These are phyloP conservation scores for Pythium angustatum DNA, from an alignment of 352 stramenopile genomes.

Conservation along the genomic window DNA sequence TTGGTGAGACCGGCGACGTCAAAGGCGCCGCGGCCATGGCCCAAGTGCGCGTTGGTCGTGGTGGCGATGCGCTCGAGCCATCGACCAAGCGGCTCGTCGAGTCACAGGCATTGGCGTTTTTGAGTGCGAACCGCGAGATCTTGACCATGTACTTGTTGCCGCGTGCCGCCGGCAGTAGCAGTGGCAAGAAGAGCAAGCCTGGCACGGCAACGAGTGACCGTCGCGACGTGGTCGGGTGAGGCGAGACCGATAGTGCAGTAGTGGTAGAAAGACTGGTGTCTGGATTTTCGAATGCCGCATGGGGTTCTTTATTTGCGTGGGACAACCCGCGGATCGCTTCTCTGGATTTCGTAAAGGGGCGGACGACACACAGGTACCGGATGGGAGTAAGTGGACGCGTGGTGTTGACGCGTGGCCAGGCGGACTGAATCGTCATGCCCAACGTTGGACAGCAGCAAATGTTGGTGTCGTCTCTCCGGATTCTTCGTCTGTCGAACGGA, in stretches of 20 bases:
- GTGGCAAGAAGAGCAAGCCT: conserved; percentile 26
- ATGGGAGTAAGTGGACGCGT: too few species aligned
- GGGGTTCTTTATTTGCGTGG: too few species aligned
- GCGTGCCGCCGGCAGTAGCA: conserved; percentile 29
- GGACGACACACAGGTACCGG: not conserved
- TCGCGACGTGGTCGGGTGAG: too few species aligned
- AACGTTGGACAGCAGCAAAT: too few species aligned
- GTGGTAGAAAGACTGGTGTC: too few species aligned
- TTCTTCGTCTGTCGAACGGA: too few species aligned
- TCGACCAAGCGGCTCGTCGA: conserved; percentile 80
- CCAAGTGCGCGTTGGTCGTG: conserved; percentile 65
- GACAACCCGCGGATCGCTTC: not conserved
- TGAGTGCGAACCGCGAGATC: conserved; percentile 72
- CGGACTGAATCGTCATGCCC: too few species aligned
- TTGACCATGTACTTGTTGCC: conserved; percentile 84
- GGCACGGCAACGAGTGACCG: conserved; percentile 1
- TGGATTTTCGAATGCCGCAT: not conserved
- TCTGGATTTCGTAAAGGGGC: conserved; percentile 5
- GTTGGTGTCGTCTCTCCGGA: too few species aligned
- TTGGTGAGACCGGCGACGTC: conserved; percentile 59
- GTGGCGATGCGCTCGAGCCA: conserved; percentile 53
- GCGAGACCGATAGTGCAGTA: too few species aligned
- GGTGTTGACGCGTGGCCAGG: too few species aligned
- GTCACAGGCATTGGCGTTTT: conserved; percentile 74
- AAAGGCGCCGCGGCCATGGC: conserved; percentile 62